A percentile compares a stretch with the other conserved stretches of the same genome.
phyloP scores from a whole-genome alignment of 2,329 filamentous ascomycete species.

The Colletotrichum karsti region DNA sequence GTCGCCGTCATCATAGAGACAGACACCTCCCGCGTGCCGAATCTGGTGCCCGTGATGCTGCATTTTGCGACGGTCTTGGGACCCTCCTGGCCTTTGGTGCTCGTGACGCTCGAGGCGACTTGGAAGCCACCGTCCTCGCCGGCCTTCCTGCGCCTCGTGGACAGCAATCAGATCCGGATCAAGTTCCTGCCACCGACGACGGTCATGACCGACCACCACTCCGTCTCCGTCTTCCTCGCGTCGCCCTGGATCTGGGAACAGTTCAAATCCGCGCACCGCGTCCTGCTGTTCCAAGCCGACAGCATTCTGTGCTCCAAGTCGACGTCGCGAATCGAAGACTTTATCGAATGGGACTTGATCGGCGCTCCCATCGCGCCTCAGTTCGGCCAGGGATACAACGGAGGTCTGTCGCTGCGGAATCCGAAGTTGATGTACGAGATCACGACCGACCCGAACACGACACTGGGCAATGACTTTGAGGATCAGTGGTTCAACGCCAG shows the following conservation, averaged over 20 bases:
- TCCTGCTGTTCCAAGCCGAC: conserved; percentile 50
- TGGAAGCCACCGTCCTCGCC: conserved; percentile 16
- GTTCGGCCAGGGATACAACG: conserved; percentile 39
- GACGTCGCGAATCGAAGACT: conserved; percentile 41
- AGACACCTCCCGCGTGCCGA: conserved; percentile 22
- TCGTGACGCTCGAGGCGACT: conserved; percentile 42
- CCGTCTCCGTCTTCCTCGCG: conserved; percentile 32
- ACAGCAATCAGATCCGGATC: conserved; percentile 43
- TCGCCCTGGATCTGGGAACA: conserved; percentile 48
- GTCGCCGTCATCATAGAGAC: neutral
- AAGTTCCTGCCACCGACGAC: conserved; percentile 45
- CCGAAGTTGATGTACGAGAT: conserved; percentile 36
- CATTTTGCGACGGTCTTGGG: conserved; percentile 50
- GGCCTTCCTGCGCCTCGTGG: conserved; percentile 44
- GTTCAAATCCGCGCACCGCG: conserved; percentile 39
- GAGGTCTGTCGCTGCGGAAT: conserved; percentile 42
- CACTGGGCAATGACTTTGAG: conserved; percentile 29
- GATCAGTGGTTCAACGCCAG: conserved; percentile 38
- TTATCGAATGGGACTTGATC: conserved; percentile 43
- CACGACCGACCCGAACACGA: neutral
- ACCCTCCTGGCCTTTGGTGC: conserved; percentile 54
- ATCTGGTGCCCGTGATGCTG: conserved; percentile 46
- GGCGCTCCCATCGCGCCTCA: conserved; percentile 37
- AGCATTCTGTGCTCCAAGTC: conserved; percentile 45
- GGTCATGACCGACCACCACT: conserved; percentile 42